Conservation (phyloP, 177 flowering plant genomes). For the Telopea speciosissima region DNA sequence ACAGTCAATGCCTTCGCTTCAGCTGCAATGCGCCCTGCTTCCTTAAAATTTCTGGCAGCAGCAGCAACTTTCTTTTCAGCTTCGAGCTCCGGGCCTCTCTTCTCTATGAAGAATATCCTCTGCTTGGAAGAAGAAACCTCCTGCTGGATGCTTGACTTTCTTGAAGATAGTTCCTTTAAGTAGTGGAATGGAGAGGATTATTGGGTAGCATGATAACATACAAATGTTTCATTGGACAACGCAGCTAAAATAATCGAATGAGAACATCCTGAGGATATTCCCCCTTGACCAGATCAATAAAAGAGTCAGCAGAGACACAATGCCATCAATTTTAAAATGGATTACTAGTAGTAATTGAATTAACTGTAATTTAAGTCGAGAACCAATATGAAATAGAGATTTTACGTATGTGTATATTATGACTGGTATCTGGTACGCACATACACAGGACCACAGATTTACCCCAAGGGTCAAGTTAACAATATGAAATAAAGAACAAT, state of each 20-base stretch:
- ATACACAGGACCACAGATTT: too few relatives aligned
- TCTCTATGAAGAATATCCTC: slow-evolving; percentile 59
- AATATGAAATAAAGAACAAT: too few relatives aligned
- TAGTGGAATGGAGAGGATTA: slow-evolving; percentile 3
- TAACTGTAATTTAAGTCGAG: too few relatives aligned
- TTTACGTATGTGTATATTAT: too few relatives aligned
- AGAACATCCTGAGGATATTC: too few relatives aligned
- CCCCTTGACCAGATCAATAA: too few relatives aligned
- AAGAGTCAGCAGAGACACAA: too few relatives aligned
- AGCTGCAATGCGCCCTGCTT: slow-evolving; percentile 76
- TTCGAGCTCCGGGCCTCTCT: slow-evolving; percentile 77
- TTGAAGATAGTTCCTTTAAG: slow-evolving; percentile 58
- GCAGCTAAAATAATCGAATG: not conserved
- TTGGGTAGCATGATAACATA: slow-evolving; percentile 4
- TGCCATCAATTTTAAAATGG: too few relatives aligned
- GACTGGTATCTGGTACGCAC: too few relatives aligned
- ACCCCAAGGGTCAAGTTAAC: too few relatives aligned
- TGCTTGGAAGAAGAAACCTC: slow-evolving; percentile 57
- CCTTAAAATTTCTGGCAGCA: slow-evolving; percentile 77
- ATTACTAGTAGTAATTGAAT: too few relatives aligned
- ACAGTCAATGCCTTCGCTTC: slow-evolving; percentile 54
- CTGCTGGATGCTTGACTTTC: slow-evolving; percentile 68
- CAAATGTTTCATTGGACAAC: not conserved
- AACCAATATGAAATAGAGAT: too few relatives aligned
- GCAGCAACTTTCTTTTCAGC: slow-evolving; percentile 84